phyloP scores from a whole-genome alignment of 78 protist genomes.

The Thecamonas trahens region DNA sequence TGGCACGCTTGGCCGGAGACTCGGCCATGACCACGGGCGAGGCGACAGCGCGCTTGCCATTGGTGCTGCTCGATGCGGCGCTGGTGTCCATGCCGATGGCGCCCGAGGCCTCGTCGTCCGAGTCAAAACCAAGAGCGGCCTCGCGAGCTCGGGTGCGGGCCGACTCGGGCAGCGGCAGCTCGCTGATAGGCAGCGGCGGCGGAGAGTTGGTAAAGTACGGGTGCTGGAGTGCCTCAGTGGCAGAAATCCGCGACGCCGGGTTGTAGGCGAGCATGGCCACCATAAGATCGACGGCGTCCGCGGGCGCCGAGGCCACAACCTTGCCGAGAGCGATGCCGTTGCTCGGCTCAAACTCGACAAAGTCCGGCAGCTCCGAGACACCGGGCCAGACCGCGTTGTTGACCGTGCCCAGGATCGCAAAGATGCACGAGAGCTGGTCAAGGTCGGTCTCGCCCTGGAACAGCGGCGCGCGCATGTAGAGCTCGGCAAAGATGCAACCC shows the following conservation, averaged over 20 bases:
- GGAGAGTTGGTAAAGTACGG: not conserved
- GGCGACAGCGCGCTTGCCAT: too few relatives aligned
- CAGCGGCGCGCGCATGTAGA: slow-evolving; percentile 12
- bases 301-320: not conserved
- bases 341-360: too few relatives aligned
- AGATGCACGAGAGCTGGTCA: not conserved
- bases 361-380: not conserved
- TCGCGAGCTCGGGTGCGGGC: too few relatives aligned
- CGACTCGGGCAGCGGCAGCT: too few relatives aligned
- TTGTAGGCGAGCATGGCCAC: not conserved
- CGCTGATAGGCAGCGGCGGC: too few relatives aligned
- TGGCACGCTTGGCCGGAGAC: too few relatives aligned
- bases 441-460: slow-evolving; percentile 12
- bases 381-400: not conserved
- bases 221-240: not conserved
- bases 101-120: too few relatives aligned
- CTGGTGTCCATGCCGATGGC: too few relatives aligned
- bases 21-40: too few relatives aligned
- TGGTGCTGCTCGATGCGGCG: too few relatives aligned
- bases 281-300: not conserved
- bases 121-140: too few relatives aligned
- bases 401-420: slow-evolving; percentile 8
- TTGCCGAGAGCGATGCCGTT: too few relatives aligned
- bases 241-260: slow-evolving; percentile 1
- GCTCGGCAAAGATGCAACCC: slow-evolving; percentile 36